Evolutionary conservation across 352 stramenopile species (phyloP).

Genomic region (Globisporangium cystogenes): DNA sequence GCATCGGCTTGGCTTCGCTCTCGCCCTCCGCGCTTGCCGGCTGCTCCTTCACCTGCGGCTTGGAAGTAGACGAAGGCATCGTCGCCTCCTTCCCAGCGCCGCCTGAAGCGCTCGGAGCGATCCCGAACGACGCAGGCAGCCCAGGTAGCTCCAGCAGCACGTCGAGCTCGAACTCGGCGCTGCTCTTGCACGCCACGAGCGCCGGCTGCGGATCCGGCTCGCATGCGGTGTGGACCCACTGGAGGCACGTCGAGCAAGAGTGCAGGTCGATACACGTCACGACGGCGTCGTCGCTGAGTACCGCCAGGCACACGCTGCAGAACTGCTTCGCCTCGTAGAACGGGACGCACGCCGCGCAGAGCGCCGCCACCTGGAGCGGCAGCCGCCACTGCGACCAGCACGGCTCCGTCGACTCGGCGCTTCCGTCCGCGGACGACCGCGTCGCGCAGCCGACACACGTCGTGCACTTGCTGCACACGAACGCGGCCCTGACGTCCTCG

Average conservation of each 20-base stretch:
- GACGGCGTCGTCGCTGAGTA: constrained; percentile 39
- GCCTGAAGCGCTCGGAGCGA: neutral
- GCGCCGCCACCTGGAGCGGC: constrained; percentile 47
- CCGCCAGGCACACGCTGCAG: constrained; percentile 60
- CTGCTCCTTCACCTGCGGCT: neutral
- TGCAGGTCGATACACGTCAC: constrained; percentile 47
- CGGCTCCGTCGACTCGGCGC: neutral
- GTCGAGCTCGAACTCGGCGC: constrained; percentile 48
- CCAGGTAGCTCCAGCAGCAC: constrained; percentile 27
- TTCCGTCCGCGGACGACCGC: too few relatives aligned
- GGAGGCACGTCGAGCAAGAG: constrained; percentile 67
- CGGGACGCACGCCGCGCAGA: constrained; percentile 58
- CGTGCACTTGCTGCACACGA: constrained; percentile 60
- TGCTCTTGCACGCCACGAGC: constrained; percentile 30
- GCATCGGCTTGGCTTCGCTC: constrained; percentile 32
- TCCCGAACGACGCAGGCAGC: neutral
- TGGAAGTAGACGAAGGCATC: too few relatives aligned
- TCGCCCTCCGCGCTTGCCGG: neutral
- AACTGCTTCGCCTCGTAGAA: constrained; percentile 68
- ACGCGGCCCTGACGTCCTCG: constrained; percentile 58
- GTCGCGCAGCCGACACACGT: constrained; percentile 56
- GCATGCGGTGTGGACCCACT: constrained; percentile 78
- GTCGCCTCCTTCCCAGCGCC: neutral
- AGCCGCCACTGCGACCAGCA: constrained; percentile 72
- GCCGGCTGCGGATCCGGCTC: constrained; percentile 64